Base-by-base conservation (phyloP, 2,329 filamentous ascomycete species). In the Westerdykella sp. region DNA sequence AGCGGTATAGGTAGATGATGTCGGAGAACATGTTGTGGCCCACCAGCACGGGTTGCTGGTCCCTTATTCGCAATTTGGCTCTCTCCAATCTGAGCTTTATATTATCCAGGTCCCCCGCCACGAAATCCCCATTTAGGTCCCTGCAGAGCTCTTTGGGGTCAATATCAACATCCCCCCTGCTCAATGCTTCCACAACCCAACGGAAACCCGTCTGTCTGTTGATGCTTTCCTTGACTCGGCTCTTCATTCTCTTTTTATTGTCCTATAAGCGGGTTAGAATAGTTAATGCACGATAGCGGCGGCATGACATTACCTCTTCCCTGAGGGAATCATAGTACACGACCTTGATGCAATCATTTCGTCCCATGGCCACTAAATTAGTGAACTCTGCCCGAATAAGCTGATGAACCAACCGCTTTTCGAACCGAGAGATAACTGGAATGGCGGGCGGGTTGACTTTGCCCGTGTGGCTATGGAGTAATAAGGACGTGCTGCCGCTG, bases 1-100 rank as follows among this genome's bases (percentile, higher is more conserved):
- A 75, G n/a, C 70, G 64, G 59, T 83, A 81, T 30, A 85, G 63
- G 53, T 84, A 84, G 30, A 79, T 73, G 3, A 85, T 67, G 51
- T 85, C 81, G 1, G 76, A 74, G 49, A 85, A 78, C 45, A 80
- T 70, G 52, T 85, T 85, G 63, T 85, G 81, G 0, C 81, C 80
- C 3, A 85, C 71, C 0, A 85, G 53, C 1, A 80, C 68, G 2
- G 73, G 71, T 12, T 72, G 69, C 15, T 69, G 72, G 15, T 63
- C 57, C 35, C 68, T 69, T 11, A 83, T 55, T 5, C 66, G 59
- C 5, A 61, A 52, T 41, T 71, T 65, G 0, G 68, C 68, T 14
- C 66, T 63, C 28, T 67, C 51, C 38, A 71, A 70, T 25, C 66
- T 62, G 28, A 60, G 55, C 25, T 61, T 65, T 45, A 64, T 56